Percentiles rank a stretch among this genome's conserved stretches.
Conservation (phyloP, 2,329 filamentous ascomycete species). For the Neonectria sp. region DNA sequence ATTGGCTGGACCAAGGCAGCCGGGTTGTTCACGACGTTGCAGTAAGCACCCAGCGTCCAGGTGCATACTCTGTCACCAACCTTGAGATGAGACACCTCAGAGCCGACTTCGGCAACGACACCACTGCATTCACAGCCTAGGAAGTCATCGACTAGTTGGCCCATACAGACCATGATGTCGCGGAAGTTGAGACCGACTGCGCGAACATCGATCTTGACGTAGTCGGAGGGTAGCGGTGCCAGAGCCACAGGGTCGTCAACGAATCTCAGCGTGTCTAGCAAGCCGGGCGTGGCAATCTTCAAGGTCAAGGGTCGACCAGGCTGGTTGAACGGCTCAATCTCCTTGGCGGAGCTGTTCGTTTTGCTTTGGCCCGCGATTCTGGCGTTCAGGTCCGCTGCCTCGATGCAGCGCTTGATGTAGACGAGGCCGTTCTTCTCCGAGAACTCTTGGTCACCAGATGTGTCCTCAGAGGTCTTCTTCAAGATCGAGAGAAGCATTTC, state of each 20-base stretch:
- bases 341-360: neutral
- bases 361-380: neutral
- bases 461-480: neutral
- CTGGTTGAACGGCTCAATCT: conserved; percentile 13
- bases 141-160: conserved; percentile 11
- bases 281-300: conserved; percentile 16
- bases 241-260: conserved; percentile 5
- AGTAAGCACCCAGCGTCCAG: conserved; percentile 13
- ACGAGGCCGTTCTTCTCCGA: conserved; percentile 16
- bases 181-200: conserved; percentile 32
- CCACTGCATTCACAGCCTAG: conserved; percentile 25
- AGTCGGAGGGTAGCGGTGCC: neutral
- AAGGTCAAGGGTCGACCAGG: conserved; percentile 14
- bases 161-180: conserved; percentile 28
- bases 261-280: conserved; percentile 25
- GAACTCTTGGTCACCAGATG: conserved; percentile 11
- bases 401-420: conserved; percentile 11
- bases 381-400: conserved; percentile 7
- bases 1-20: conserved; percentile 14
- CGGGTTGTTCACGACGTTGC: conserved; percentile 7
- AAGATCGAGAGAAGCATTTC: conserved; percentile 6
- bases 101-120: conserved; percentile 15
- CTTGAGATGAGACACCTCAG: conserved; percentile 22
- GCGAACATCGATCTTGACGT: conserved; percentile 26
- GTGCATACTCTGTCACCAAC: conserved; percentile 20